Evolutionary conservation across 2,329 filamentous ascomycete genomes (phyloP), one percentile per base, ranked within the genome.

Genomic region (Diaporthe amygdali): DNA sequence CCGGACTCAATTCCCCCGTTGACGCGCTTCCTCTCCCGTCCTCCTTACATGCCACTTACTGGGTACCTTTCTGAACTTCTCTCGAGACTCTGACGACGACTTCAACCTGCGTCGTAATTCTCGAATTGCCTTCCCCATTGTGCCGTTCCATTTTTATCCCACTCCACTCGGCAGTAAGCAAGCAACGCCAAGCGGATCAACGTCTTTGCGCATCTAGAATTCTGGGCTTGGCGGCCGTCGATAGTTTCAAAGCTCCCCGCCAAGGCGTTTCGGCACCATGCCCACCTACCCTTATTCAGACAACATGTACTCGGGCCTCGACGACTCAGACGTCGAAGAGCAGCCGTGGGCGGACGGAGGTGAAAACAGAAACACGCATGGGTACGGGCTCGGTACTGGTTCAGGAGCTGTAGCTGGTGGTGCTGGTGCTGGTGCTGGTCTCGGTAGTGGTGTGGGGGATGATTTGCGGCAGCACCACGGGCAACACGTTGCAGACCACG

Each of bases 241-340:
- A 72, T 68, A 74, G 73, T 74, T 71, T 74, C 71, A 73, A 66
- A 61, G 52, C 69, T 46, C 66, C 39, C 67, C 71, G 75, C 73
- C 74, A 73, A 74, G 73, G 51, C 39, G 71, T 74, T 72, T 73
- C 66, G 71, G 74, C 75, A 79, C 75, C 78, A 87, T 87, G 85
- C 78, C 84, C 66, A 32, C 41, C 47, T 77, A 78, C 37, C 83
- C 83, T n/a, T 84, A 86, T 78, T 83, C 85, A 32, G 85, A 87
- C 77, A 82, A 85, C 73, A 77, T 86, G 72, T 85, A 86, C 79
- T 84, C 83, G 37, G 72, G 71, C 51, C 49, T 75, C 71, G 80
- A 78, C 72, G 81, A 78, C 61, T 75, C 70, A 63, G 72, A 73
- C 44, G 66, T 39, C 66, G 66, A 72, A 32, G 71, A 72, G 37